Evolutionary conservation across 805 yeast species (phyloP).

Genomic region (Debaryomyces maramus): DNA sequence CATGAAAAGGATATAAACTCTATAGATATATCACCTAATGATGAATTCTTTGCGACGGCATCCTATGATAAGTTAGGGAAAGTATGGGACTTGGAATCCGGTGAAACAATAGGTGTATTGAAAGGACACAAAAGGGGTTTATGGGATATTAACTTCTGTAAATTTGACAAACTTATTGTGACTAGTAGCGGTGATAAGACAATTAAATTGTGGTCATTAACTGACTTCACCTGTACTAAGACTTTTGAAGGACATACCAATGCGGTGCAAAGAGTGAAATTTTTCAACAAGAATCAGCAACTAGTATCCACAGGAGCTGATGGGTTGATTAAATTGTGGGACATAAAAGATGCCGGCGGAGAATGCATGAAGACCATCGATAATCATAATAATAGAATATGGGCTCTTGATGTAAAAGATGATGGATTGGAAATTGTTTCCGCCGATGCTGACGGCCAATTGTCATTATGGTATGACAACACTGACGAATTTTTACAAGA

Average conservation of each 20-base stretch:
- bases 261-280: constrained; percentile 80
- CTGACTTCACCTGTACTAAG: constrained; percentile 68
- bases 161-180: constrained; percentile 70
- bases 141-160: constrained; percentile 87
- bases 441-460: constrained; percentile 95
- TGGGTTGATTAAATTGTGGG: constrained; percentile 88
- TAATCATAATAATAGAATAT: constrained; percentile 88
- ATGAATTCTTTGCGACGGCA: constrained; percentile 85
- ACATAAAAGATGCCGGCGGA: constrained; percentile 53
- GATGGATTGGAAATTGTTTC: constrained; percentile 72
- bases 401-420: constrained; percentile 75
- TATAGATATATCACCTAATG: constrained; percentile 87
- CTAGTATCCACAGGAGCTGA: constrained; percentile 87
- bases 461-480: constrained; percentile 86
- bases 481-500: constrained; percentile 70
- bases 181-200: constrained; percentile 95
- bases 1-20: constrained; percentile 96
- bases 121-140: constrained; percentile 93
- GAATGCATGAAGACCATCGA: constrained; percentile 85
- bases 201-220: constrained; percentile 82
- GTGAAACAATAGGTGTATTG: constrained; percentile 82
- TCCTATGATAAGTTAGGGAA: constrained; percentile 92
- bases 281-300: constrained; percentile 66
- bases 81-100: constrained; percentile 82
- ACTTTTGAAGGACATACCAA: constrained; percentile 95